These are phyloP conservation scores for Smallanthus sonchifolius DNA, from an alignment of 129 eudicot genomes.

Conservation along the genomic window DNA sequence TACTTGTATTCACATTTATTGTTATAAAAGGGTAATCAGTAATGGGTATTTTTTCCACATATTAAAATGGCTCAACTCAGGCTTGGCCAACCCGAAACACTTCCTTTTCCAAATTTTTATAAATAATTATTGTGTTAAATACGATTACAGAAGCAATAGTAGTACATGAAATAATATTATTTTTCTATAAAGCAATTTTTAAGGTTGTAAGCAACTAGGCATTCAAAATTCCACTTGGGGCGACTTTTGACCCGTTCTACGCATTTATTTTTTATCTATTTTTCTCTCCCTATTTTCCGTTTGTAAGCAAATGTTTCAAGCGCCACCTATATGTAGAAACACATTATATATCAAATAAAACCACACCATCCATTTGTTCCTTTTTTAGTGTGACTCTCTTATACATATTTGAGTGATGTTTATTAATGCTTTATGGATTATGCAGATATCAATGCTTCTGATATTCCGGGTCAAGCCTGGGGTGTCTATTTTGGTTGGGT, in stretches of 20 bases:
- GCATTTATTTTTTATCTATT: background rate
- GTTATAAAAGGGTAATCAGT: background rate
- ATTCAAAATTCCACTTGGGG: background rate
- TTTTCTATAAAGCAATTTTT: background rate
- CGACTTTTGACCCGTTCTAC: background rate
- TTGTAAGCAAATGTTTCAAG: background rate
- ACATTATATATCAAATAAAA: background rate
- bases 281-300: background rate
- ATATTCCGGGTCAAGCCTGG: constrained; percentile 63
- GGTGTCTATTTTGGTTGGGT: constrained; percentile 81
- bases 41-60: background rate
- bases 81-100: background rate
- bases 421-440: background rate
- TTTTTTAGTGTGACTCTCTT: background rate
- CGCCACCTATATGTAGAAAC: background rate
- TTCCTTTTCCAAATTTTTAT: background rate
- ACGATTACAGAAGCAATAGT: background rate
- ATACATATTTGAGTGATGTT: background rate
- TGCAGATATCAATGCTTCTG: constrained; percentile 38
- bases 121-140: background rate
- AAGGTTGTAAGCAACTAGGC: background rate
- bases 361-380: background rate
- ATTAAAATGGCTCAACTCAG: background rate
- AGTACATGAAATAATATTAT: background rate
- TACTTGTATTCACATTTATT: background rate